Evolutionary conservation across 139 green algal species (phyloP).

Genomic region (Chlamydomonas eustigma): DNA sequence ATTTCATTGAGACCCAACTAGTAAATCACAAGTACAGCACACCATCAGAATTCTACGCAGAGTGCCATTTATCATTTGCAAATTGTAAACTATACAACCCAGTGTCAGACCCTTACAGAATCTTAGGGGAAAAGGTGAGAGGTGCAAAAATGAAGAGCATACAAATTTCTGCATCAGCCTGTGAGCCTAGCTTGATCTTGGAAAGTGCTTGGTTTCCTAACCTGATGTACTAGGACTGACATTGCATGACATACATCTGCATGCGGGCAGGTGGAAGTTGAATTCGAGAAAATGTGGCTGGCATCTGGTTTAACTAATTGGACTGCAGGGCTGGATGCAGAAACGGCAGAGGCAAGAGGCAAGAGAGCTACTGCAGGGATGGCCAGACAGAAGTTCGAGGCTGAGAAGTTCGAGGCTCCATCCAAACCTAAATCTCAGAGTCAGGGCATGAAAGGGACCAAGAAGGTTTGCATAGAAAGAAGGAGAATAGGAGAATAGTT

Average conservation of each 20-base stretch:
- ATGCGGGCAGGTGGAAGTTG: neutral
- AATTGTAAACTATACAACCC: slow-evolving; percentile 11
- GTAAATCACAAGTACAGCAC: neutral
- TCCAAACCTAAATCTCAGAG: neutral
- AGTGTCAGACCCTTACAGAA: neutral
- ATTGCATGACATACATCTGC: no score
- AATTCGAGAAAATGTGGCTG: slow-evolving; percentile 1
- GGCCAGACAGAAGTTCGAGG: neutral
- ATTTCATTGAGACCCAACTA: neutral
- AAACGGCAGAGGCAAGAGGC: neutral
- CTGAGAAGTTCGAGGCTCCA: neutral
- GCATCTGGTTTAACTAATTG: neutral
- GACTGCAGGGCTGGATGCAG: neutral
- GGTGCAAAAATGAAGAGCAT: neutral
- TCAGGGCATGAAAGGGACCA: neutral
- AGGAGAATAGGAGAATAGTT: no score
- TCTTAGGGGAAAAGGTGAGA: neutral
- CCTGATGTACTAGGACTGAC: no score
- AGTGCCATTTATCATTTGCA: neutral
- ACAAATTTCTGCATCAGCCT: no score
- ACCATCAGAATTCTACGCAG: slow-evolving; percentile 6
- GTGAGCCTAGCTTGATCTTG: no score
- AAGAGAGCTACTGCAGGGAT: neutral
- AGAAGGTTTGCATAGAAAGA: neutral
- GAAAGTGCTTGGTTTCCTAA: no score